These are phyloP conservation scores for Zygosaccharomyces pseudobailii DNA, from an alignment of 1,139 yeast species.

Conservation along the genomic window DNA sequence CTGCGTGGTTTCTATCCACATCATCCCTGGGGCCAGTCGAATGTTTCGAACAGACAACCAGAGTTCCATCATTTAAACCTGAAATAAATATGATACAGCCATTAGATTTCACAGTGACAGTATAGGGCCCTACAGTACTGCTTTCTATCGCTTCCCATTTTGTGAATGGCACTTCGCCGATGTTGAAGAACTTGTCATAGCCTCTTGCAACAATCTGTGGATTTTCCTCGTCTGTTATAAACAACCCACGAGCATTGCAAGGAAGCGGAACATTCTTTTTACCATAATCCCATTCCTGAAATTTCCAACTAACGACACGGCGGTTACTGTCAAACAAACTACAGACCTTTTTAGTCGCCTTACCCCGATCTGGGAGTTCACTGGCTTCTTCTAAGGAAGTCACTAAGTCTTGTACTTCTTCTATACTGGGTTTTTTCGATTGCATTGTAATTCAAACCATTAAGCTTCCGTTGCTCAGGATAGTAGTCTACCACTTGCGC, in stretches of 20 bases:
- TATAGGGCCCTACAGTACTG: conserved; percentile 70
- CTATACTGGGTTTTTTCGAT: not conserved
- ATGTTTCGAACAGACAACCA: conserved; percentile 83
- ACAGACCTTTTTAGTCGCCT: conserved; percentile 36
- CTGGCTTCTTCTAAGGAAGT: conserved; percentile 30
- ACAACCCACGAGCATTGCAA: conserved; percentile 77
- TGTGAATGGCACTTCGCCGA: conserved; percentile 58
- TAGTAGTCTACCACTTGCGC: no score
- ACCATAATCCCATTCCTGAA: conserved; percentile 84
- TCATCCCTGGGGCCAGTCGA: conserved; percentile 69
- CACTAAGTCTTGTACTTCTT: conserved; percentile 25
- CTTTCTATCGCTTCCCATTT: conserved; percentile 43
- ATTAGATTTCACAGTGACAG: conserved; percentile 78
- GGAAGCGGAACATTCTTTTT: conserved; percentile 54
- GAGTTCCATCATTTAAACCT: conserved; percentile 67
- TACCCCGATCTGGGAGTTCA: conserved; percentile 34
- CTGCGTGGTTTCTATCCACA: conserved; percentile 62
- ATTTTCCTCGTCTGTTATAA: conserved; percentile 45
- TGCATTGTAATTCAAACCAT: not conserved
- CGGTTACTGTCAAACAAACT: conserved; percentile 31
- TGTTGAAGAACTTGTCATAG: conserved; percentile 89
- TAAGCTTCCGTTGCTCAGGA: not conserved
- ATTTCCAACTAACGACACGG: conserved; percentile 60
- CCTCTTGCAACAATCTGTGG: conserved; percentile 69
- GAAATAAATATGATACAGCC: conserved; percentile 88